phyloP scores from a whole-genome alignment of 2,329 filamentous ascomycete genomes.

The Talaromyces sp. region DNA sequence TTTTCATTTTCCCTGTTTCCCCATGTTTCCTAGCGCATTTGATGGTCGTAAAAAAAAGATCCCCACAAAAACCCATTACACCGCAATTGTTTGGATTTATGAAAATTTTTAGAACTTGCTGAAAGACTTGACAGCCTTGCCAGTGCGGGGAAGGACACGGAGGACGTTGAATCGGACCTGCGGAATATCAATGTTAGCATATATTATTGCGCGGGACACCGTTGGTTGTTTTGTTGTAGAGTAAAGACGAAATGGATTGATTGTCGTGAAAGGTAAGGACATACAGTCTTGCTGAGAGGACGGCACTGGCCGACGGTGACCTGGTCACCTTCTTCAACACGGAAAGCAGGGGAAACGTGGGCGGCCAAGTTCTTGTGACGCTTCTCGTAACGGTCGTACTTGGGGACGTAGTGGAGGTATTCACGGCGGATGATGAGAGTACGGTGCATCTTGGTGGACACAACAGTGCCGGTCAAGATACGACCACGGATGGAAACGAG shows the following conservation, averaged over 20 bases:
- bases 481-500: conserved; percentile 98
- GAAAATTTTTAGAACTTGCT: conserved; percentile 78
- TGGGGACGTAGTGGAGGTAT: conserved; percentile 99
- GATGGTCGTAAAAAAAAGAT: conserved; percentile 13
- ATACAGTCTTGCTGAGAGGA: conserved; percentile 98
- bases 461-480: conserved; percentile 98
- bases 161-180: conserved; percentile 99
- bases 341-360: conserved; percentile 98
- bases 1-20: background rate
- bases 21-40: conserved; percentile 12
- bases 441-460: conserved; percentile 99
- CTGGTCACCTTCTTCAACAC: conserved; percentile 99
- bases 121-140: conserved; percentile 97
- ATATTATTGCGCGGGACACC: background rate
- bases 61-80: conserved; percentile 11
- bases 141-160: conserved; percentile 93
- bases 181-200: background rate
- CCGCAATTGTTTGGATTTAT: conserved; percentile 11
- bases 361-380: conserved; percentile 99
- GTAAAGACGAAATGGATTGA: too few relatives aligned
- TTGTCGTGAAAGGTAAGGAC: conserved; percentile 39
- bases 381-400: conserved; percentile 99
- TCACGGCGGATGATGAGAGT: conserved; percentile 98
- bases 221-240: background rate
- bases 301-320: conserved; percentile 99